Evolutionary conservation across 495 filamentous ascomycete genomes (phyloP), one percentile per base, ranked within the genome.

Genomic region (Neurospora sp.): DNA sequence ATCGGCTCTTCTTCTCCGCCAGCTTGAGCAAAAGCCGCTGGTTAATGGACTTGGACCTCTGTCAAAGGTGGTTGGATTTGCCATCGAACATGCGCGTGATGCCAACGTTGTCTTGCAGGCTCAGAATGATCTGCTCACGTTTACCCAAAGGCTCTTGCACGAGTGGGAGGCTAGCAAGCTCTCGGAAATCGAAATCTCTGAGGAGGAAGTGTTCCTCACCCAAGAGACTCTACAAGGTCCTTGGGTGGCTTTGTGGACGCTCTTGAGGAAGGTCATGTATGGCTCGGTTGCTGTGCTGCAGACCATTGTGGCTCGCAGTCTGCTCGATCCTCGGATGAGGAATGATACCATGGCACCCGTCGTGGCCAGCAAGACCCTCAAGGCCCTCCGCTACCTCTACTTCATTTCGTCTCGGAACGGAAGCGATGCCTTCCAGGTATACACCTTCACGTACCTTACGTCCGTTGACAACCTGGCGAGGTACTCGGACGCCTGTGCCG

Each of bases 111-210:
- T 97, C 14, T 83, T 91, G 45, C 86, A 84, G 41, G 85, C 89
- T 35, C 84, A 96, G n/a, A 91, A 94, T 73, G 87, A 92, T 71
- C 78, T 98, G 37, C 82, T 89, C 7, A 84, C 83, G 12, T 97
- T 99, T 76, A 86, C 90, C 8, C 85, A 88, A 38, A 90, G 86
- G 4, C 77, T 99, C 31, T 83, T 90, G 69, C 85, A 90, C n/a
- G 90, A 93, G 77, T 99, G 96, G 96, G 87, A 90, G 69, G 88
- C 89, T 73, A 96, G 90, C 79, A 93, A 93, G 75, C 84, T 99
- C 41, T 96, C 92, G 1, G 90, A 92, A 73, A 86, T 98, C 70
- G 96, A 98, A 74, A 78, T 85, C 68, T 89, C 91, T 0, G 91
- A 97, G 78, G 94, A 98, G 76, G 74, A 76, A 3, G 80, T 86